Conservation (phyloP, 2,329 filamentous ascomycete species). For the Penicillium decumbens region DNA sequence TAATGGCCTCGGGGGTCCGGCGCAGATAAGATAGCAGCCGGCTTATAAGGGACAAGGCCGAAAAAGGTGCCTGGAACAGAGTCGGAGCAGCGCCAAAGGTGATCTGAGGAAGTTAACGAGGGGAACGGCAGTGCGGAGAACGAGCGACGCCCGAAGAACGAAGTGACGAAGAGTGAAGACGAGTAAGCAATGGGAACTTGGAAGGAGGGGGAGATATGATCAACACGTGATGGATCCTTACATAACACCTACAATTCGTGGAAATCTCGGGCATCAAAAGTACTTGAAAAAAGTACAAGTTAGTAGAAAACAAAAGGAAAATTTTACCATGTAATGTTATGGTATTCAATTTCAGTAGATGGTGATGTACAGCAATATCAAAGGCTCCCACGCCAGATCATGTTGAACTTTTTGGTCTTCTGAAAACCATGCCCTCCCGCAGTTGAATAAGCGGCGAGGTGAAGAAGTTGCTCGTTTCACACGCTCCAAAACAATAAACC, state of each 20-base stretch:
- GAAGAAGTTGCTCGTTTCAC: constrained; percentile 21
- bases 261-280: not conserved
- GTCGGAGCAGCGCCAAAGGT: constrained; percentile 3
- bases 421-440: constrained; percentile 18
- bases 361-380: constrained; percentile 17
- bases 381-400: constrained; percentile 17
- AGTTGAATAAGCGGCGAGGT: constrained; percentile 23
- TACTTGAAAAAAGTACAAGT: not conserved
- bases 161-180: not conserved
- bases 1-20: constrained; percentile 7
- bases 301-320: too few species aligned
- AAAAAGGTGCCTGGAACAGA: not conserved
- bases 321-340: not conserved
- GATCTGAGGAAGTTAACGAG: not conserved
- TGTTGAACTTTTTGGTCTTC: constrained; percentile 24
- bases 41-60: not conserved
- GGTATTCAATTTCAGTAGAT: constrained; percentile 4
- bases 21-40: constrained; percentile 17
- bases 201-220: not conserved
- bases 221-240: not conserved
- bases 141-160: not conserved
- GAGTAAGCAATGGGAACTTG: not conserved
- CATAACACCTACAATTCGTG: not conserved
- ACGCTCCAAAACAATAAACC: constrained; percentile 24
- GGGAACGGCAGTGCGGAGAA: constrained; percentile 3